Percentiles rank a stretch among this genome's conserved stretches.
Evolutionary conservation across 2,329 filamentous ascomycete genomes (phyloP).

Genomic region (Pseudogymnoascus sp.): DNA sequence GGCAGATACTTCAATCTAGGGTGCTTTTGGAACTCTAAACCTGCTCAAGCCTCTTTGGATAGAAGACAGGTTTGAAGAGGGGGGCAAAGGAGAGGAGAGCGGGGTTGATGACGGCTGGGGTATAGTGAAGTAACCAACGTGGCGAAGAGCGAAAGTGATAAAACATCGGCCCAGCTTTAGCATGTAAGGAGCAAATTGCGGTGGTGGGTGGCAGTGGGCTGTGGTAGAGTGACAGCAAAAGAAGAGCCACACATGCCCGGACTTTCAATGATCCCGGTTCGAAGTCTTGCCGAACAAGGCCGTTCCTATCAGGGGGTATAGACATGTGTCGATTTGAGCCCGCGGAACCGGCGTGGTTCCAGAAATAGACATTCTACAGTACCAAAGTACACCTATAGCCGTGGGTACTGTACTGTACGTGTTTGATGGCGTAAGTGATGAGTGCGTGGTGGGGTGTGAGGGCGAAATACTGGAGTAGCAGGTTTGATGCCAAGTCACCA

Average conservation of each 20-base stretch:
- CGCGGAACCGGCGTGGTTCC: not conserved
- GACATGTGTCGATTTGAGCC: slow-evolving; percentile 7
- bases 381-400: not conserved
- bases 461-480: slow-evolving; percentile 4
- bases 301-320: slow-evolving; percentile 1
- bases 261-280: slow-evolving; percentile 1
- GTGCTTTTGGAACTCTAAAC: slow-evolving; percentile 8
- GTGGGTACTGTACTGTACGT: not conserved
- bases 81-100: not conserved
- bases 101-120: not conserved
- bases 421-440: not conserved
- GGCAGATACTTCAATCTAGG: not conserved
- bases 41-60: slow-evolving; percentile 1
- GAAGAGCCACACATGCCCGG: not conserved
- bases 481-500: slow-evolving; percentile 6
- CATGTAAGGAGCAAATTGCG: not conserved
- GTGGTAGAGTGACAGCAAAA: not conserved
- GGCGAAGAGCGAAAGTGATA: not conserved
- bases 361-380: not conserved
- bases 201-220: not conserved
- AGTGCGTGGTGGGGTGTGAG: not conserved
- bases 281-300: slow-evolving; percentile 1
- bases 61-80: not conserved
- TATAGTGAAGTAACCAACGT: not conserved
- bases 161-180: slow-evolving; percentile 3